Conservation (phyloP, 352 stramenopile species). For the Globisporangium cederbergense region DNA sequence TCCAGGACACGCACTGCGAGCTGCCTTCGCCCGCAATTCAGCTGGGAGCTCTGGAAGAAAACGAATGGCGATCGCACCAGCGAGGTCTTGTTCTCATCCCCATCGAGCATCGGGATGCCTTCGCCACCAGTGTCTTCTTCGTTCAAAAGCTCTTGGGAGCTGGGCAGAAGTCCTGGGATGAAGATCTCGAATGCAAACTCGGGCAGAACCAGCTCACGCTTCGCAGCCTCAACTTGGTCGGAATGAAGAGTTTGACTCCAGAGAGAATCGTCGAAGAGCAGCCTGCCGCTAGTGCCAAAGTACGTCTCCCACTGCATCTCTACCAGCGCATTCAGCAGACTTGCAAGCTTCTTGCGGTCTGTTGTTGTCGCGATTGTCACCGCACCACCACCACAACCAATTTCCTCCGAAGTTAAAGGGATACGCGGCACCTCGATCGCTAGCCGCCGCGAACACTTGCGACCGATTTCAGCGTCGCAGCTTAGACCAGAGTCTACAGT, state of each 20-base stretch:
- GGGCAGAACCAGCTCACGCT: constrained; percentile 29
- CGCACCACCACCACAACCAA: neutral
- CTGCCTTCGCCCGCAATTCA: neutral
- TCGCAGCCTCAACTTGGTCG: neutral
- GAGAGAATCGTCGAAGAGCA: constrained; percentile 20
- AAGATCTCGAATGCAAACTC: constrained; percentile 32
- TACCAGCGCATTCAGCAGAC: constrained; percentile 35
- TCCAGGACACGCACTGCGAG: constrained; percentile 14
- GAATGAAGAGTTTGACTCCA: constrained; percentile 3
- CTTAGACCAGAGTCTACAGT: neutral
- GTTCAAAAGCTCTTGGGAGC: neutral
- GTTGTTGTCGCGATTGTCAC: neutral
- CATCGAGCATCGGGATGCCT: constrained; percentile 7
- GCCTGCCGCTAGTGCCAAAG: constrained; percentile 36
- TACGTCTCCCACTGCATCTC: constrained; percentile 55
- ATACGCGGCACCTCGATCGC: constrained; percentile 41
- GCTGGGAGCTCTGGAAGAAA: constrained; percentile 13
- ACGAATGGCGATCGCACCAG: constrained; percentile 13
- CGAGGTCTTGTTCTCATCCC: neutral
- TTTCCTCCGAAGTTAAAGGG: neutral
- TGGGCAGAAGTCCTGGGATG: neutral
- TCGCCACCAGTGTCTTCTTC: neutral
- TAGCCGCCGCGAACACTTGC: constrained; percentile 43
- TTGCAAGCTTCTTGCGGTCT: constrained; percentile 6
- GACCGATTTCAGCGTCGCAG: constrained; percentile 41